Conservation (phyloP, 2,329 filamentous ascomycete species). For the Colletotrichum magnum region DNA sequence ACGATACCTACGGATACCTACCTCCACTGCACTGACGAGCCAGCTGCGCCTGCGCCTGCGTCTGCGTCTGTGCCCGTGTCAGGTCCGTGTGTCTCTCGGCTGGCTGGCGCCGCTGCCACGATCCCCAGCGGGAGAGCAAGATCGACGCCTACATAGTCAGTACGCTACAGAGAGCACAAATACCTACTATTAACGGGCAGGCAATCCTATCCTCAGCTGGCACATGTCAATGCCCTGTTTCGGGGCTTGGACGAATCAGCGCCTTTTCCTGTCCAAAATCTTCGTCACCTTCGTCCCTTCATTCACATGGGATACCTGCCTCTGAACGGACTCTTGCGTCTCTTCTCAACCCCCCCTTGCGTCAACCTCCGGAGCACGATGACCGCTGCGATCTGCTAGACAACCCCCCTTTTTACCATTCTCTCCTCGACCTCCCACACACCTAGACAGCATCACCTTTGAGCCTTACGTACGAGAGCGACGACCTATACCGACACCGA, state of each 20-base stretch:
- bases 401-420: neutral
- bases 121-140: constrained; percentile 7
- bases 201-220: constrained; percentile 32
- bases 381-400: constrained; percentile 28
- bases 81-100: constrained; percentile 13
- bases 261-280: constrained; percentile 29
- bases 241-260: constrained; percentile 37
- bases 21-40: neutral
- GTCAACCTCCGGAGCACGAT: constrained; percentile 23
- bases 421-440: neutral
- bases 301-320: constrained; percentile 36
- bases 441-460: neutral
- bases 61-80: neutral
- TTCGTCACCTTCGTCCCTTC: constrained; percentile 38
- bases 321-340: constrained; percentile 16
- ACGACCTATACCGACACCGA: constrained; percentile 2
- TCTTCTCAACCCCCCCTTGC: constrained; percentile 27
- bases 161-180: too few species aligned
- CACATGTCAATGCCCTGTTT: constrained; percentile 42
- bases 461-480: neutral
- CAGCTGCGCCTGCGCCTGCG: neutral
- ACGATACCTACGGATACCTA: neutral
- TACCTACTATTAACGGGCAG: neutral
- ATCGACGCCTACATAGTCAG: constrained; percentile 6
- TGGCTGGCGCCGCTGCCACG: constrained; percentile 13